Percentiles rank a stretch among this genome's conserved stretches.
Conservation (phyloP, 345 rosid species). For the Rhodamnia rubescens region DNA sequence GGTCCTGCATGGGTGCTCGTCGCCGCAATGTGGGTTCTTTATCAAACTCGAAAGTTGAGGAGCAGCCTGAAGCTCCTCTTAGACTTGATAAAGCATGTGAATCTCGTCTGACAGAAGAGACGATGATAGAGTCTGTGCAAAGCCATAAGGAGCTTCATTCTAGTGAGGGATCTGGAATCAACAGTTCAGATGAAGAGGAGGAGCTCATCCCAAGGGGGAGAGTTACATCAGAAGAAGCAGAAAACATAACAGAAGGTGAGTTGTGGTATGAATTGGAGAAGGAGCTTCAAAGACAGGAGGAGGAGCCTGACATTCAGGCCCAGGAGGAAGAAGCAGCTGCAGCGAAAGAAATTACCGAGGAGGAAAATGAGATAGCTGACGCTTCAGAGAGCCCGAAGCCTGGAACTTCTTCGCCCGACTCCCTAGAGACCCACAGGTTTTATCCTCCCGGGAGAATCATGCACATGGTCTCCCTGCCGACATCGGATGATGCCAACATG, state of each 20-base stretch:
- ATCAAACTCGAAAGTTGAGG: conserved; percentile 30
- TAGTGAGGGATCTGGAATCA: conserved; percentile 36
- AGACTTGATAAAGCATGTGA: conserved; percentile 33
- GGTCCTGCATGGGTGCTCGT: conserved; percentile 95
- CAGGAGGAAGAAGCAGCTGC: conserved; percentile 75
- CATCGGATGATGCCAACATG: conserved; percentile 2
- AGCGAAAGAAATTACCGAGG: conserved; percentile 62
- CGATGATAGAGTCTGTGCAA: conserved; percentile 14
- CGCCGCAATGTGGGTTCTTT: conserved; percentile 41
- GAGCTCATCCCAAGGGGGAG: conserved; percentile 32
- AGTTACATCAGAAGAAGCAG: conserved; percentile 25
- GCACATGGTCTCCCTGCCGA: conserved; percentile 54
- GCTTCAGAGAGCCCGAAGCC: conserved; percentile 23
- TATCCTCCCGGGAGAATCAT: conserved; percentile 84
- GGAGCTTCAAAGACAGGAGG: conserved; percentile 64
- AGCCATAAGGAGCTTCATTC: conserved; percentile 23
- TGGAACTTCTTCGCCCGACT: conserved; percentile 25
- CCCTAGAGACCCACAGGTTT: conserved; percentile 56
- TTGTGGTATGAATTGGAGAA: conserved; percentile 83
- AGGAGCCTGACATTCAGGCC: conserved; percentile 37
- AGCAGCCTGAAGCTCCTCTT: conserved; percentile 34
- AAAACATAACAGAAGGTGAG: conserved; percentile 56
- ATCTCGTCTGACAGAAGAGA: conserved; percentile 19
- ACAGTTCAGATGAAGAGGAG: conserved; percentile 62
- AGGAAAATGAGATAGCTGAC: conserved; percentile 42